phyloP scores from a whole-genome alignment of 2,329 filamentous ascomycete species.

The Talaromyces sp. region DNA sequence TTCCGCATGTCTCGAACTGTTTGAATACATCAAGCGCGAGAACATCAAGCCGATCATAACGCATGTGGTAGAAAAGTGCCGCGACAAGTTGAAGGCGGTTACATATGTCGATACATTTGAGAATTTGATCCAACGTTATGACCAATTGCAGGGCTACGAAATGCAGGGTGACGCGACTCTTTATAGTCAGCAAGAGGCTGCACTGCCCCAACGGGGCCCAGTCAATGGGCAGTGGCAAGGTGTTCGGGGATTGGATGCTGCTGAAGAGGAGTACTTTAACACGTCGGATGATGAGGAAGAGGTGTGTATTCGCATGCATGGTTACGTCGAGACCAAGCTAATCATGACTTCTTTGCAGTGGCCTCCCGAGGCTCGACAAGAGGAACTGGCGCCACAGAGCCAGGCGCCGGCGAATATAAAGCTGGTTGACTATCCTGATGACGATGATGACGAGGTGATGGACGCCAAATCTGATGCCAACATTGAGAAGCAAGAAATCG shows the following conservation, averaged over 20 bases:
- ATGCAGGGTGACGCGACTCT: conserved; percentile 58
- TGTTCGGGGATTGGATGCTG: conserved; percentile 75
- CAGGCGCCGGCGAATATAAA: conserved; percentile 58
- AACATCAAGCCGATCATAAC: conserved; percentile 73
- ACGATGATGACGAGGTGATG: conserved; percentile 66
- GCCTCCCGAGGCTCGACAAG: conserved; percentile 31
- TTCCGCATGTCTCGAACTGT: conserved; percentile 89
- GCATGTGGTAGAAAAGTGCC: conserved; percentile 77
- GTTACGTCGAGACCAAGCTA: background rate
- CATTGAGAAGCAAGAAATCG: conserved; percentile 16
- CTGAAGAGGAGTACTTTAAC: conserved; percentile 93
- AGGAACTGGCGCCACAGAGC: conserved; percentile 24
- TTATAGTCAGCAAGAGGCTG: conserved; percentile 65
- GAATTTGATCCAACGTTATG: conserved; percentile 67
- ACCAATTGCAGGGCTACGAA: conserved; percentile 67
- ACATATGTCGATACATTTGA: conserved; percentile 83
- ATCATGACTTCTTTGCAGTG: conserved; percentile 18
- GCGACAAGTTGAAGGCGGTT: conserved; percentile 68
- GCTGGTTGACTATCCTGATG: conserved; percentile 86
- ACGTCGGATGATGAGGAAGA: conserved; percentile 80
- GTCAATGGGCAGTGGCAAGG: conserved; percentile 60
- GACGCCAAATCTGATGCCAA: conserved; percentile 43
- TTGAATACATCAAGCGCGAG: conserved; percentile 82
- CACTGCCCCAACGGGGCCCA: conserved; percentile 38
- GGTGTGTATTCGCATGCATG: conserved; percentile 19